A percentile compares a stretch with the other conserved stretches of the same genome.
phyloP scores from a whole-genome alignment of 2,329 filamentous ascomycete species.

The Penicillium decumbens region DNA sequence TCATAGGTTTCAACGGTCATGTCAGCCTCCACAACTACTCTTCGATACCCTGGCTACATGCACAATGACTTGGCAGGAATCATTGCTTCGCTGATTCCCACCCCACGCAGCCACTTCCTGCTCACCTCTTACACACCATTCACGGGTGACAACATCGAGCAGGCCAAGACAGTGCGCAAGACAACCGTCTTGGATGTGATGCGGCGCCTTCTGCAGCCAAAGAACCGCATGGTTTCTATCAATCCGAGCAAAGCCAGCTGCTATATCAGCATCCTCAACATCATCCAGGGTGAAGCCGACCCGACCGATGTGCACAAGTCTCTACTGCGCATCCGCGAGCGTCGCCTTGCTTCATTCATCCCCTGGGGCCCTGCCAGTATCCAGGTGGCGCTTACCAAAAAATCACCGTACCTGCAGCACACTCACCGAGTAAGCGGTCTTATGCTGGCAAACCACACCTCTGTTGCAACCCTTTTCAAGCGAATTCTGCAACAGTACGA shows the following conservation, averaged over 20 bases:
- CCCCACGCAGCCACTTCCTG: slow-evolving; percentile 93
- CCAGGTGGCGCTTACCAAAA: slow-evolving; percentile 92
- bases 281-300: slow-evolving; percentile 97
- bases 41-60: slow-evolving; percentile 98
- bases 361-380: slow-evolving; percentile 98
- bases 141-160: slow-evolving; percentile 90
- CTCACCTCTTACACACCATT: slow-evolving; percentile 99
- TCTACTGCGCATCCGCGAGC: slow-evolving; percentile 87
- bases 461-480: slow-evolving; percentile 93
- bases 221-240: slow-evolving; percentile 98
- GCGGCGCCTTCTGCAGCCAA: slow-evolving; percentile 88
- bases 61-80: slow-evolving; percentile 99
- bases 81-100: slow-evolving; percentile 90
- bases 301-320: slow-evolving; percentile 98
- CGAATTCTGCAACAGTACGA: slow-evolving; percentile 90
- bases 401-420: slow-evolving; percentile 91
- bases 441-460: slow-evolving; percentile 97
- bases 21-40: slow-evolving; percentile 94
- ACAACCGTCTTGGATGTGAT: slow-evolving; percentile 98
- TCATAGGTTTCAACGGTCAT: slow-evolving; percentile 86
- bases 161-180: slow-evolving; percentile 95
- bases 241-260: slow-evolving; percentile 94
- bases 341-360: slow-evolving; percentile 90
- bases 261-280: slow-evolving; percentile 98
- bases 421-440: slow-evolving; percentile 90